Evolutionary conservation across 2,329 filamentous ascomycete genomes (phyloP).

Genomic region (Aspergillus sp.): DNA sequence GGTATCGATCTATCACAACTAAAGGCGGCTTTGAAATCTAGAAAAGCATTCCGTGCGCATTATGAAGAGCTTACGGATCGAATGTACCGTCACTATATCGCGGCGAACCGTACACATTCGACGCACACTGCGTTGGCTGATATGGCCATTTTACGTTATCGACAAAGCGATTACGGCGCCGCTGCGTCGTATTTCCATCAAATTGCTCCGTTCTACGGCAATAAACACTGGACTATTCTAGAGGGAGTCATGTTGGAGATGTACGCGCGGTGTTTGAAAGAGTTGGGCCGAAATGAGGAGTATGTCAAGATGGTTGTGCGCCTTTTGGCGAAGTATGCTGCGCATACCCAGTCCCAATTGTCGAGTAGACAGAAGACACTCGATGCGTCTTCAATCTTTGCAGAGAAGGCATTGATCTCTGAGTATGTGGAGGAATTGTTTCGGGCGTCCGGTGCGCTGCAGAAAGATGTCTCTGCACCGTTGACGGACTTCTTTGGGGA

Average conservation of each 20-base stretch:
- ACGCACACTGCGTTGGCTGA: slow-evolving; percentile 78
- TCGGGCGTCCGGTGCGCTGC: slow-evolving; percentile 48
- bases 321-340: slow-evolving; percentile 50
- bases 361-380: slow-evolving; percentile 30
- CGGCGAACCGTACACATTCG: slow-evolving; percentile 75
- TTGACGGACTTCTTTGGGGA: slow-evolving; percentile 73
- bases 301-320: slow-evolving; percentile 75
- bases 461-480: slow-evolving; percentile 65
- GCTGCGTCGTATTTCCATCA: slow-evolving; percentile 77
- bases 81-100: slow-evolving; percentile 76
- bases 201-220: slow-evolving; percentile 75
- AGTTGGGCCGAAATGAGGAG: slow-evolving; percentile 73
- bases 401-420: slow-evolving; percentile 32
- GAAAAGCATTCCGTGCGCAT: slow-evolving; percentile 64
- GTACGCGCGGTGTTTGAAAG: slow-evolving; percentile 78
- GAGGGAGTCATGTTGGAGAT: slow-evolving; percentile 83
- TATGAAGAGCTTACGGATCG: slow-evolving; percentile 81
- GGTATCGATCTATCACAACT: slow-evolving; percentile 61
- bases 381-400: slow-evolving; percentile 31
- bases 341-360: slow-evolving; percentile 32
- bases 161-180: slow-evolving; percentile 68
- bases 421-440: slow-evolving; percentile 45
- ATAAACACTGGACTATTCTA: slow-evolving; percentile 73
- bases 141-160: slow-evolving; percentile 79
- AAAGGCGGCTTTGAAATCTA: slow-evolving; percentile 60